A percentile compares a stretch with the other conserved stretches of the same genome.
phyloP scores from a whole-genome alignment of 176 grass and related monocot genomes.

The Echinochloa phyllopogon region DNA sequence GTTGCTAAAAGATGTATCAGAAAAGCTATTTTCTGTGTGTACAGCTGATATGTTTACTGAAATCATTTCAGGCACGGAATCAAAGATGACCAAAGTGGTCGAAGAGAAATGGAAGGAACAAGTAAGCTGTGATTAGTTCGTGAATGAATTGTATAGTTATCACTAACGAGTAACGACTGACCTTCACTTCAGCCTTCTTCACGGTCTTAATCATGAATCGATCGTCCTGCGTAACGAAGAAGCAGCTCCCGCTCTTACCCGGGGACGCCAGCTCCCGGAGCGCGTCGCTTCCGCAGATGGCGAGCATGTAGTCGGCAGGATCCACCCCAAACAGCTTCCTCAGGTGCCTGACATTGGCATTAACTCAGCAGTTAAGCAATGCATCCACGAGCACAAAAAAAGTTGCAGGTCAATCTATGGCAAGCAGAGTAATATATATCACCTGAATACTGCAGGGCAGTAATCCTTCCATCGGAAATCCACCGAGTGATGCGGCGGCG shows the following conservation, averaged over 20 bases:
- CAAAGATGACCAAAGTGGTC: neutral
- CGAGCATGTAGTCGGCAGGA: constrained; percentile 89
- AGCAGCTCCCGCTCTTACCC: constrained; percentile 87
- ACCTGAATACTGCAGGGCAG: constrained; percentile 86
- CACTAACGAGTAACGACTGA: constrained; percentile 18
- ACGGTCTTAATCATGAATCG: constrained; percentile 90
- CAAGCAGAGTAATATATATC: neutral
- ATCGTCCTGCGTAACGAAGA: constrained; percentile 83
- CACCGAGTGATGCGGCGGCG: constrained; percentile 70
- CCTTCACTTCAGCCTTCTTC: constrained; percentile 85
- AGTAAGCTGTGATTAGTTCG: neutral
- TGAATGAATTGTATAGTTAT: constrained; percentile 4
- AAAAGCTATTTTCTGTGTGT: neutral
- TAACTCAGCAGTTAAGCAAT: constrained; percentile 21
- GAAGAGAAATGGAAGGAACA: neutral
- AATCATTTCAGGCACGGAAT: neutral
- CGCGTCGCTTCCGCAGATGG: constrained; percentile 78
- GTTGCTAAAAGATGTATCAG: neutral
- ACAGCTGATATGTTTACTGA: neutral
- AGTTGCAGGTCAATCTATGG: neutral
- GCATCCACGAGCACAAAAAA: neutral
- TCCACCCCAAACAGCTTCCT: constrained; percentile 79
- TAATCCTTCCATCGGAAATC: constrained; percentile 95
- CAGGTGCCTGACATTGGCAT: constrained; percentile 70
- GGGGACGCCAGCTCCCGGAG: constrained; percentile 77